phyloP scores from a whole-genome alignment of 495 filamentous ascomycete genomes.

The Hypoxylon crocopeplum region DNA sequence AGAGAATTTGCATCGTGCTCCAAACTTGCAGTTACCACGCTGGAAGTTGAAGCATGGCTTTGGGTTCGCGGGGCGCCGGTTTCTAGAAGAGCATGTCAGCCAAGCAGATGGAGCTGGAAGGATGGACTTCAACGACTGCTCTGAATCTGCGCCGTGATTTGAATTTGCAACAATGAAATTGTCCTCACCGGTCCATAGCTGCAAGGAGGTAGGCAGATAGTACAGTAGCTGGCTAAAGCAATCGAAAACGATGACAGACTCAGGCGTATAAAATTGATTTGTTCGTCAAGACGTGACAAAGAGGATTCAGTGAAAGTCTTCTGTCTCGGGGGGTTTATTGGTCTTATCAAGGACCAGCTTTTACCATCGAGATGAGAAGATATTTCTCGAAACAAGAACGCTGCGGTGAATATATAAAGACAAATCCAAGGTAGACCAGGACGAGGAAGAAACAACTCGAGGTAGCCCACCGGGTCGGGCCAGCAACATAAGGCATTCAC shows the following conservation, averaged over 20 bases:
- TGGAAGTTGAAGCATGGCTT: conserved; percentile 12
- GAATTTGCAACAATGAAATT: too few relatives aligned
- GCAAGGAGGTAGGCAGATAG: background rate
- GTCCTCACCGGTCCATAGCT: conserved; percentile 20
- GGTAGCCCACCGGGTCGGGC: background rate
- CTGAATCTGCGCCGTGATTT: background rate
- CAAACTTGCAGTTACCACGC: conserved; percentile 27
- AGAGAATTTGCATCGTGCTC: conserved; percentile 28
- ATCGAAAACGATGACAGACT: too few relatives aligned
- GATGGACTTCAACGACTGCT: background rate
- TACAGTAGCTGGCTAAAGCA: too few relatives aligned
- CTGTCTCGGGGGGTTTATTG: background rate
- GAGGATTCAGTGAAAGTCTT: background rate
- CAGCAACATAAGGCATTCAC: conserved; percentile 1
- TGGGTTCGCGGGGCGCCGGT: background rate
- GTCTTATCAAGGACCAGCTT: background rate
- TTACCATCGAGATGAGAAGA: background rate
- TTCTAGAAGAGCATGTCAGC: conserved; percentile 20
- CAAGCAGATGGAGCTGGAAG: background rate
- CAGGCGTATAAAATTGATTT: too few relatives aligned
- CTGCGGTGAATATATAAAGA: background rate
- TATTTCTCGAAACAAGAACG: background rate
- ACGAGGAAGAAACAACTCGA: background rate
- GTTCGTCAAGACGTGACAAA: background rate
- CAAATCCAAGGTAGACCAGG: background rate